Evolutionary conservation across 2,329 filamentous ascomycete genomes (phyloP).

Genomic region (Talaromyces islandicus): DNA sequence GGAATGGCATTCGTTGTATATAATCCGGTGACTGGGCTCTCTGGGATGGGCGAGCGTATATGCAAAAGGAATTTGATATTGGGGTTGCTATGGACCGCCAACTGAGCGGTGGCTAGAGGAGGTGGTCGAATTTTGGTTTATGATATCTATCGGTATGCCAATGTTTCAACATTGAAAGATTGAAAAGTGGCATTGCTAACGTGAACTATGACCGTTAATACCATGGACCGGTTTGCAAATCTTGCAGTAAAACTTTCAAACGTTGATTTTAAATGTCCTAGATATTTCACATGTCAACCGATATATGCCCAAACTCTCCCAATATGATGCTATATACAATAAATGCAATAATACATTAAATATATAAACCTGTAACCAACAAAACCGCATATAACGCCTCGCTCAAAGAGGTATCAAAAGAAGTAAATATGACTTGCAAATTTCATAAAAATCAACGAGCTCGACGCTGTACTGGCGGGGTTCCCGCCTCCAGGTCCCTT

Average conservation of each 20-base stretch:
- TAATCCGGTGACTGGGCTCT: not conserved
- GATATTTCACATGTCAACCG: not conserved
- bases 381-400: not conserved
- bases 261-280: not conserved
- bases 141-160: constrained; percentile 30
- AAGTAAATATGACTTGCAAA: not conserved
- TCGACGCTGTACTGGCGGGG: not conserved
- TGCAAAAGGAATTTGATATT: constrained; percentile 3
- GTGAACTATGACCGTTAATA: not conserved
- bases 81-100: constrained; percentile 25
- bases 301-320: not conserved
- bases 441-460: not conserved
- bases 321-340: not conserved
- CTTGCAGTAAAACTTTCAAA: not conserved
- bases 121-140: constrained; percentile 38
- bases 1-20: constrained; percentile 28
- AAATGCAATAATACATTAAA: not conserved
- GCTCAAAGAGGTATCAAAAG: not conserved
- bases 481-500: constrained; percentile 8
- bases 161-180: not conserved
- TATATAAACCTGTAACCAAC: not conserved
- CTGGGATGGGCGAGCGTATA: not conserved
- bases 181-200: not conserved
- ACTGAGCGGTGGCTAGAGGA: constrained; percentile 39
- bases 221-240: not conserved